Conservation (phyloP, 352 stramenopile genomes). For the Pythium dissotocum region DNA sequence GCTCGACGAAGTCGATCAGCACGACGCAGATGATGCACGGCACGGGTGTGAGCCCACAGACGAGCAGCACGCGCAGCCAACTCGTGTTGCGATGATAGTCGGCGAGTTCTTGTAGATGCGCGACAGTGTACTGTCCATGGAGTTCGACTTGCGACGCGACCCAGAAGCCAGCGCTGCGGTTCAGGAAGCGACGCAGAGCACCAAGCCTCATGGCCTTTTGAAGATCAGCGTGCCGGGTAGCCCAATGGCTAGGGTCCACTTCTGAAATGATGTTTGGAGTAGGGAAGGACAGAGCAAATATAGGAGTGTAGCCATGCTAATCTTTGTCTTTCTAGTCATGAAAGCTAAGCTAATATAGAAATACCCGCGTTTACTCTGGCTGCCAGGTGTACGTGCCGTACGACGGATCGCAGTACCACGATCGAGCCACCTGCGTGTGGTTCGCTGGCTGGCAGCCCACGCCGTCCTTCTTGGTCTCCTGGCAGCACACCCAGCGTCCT, state of each 20-base stretch:
- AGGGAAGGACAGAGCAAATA: not conserved
- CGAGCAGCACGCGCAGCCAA: not conserved
- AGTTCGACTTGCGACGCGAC: slow-evolving; percentile 24
- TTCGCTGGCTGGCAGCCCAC: slow-evolving; percentile 35
- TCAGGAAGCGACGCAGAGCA: not conserved
- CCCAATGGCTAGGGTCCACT: too few relatives aligned
- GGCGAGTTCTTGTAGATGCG: slow-evolving; percentile 9
- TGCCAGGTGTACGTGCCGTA: slow-evolving; percentile 49
- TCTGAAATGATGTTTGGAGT: not conserved
- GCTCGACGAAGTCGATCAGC: slow-evolving; percentile 12
- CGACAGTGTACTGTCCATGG: slow-evolving; percentile 21
- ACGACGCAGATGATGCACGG: slow-evolving; percentile 12
- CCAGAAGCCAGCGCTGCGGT: slow-evolving; percentile 7
- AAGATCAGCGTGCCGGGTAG: too few relatives aligned
- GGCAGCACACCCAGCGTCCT: slow-evolving; percentile 54
- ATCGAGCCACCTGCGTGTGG: slow-evolving; percentile 34
- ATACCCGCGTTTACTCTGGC: slow-evolving; percentile 12
- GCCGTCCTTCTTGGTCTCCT: slow-evolving; percentile 37
- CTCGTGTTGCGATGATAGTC: slow-evolving; percentile 8
- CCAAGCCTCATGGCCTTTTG: not conserved
- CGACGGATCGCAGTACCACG: slow-evolving; percentile 35
- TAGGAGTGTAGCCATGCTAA: too few relatives aligned
- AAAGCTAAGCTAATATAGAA: too few relatives aligned
- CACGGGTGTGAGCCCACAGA: slow-evolving; percentile 14
- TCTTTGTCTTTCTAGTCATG: too few relatives aligned